phyloP scores from a whole-genome alignment of 2,329 filamentous ascomycete species.

The Cladosporium halotolerans region DNA sequence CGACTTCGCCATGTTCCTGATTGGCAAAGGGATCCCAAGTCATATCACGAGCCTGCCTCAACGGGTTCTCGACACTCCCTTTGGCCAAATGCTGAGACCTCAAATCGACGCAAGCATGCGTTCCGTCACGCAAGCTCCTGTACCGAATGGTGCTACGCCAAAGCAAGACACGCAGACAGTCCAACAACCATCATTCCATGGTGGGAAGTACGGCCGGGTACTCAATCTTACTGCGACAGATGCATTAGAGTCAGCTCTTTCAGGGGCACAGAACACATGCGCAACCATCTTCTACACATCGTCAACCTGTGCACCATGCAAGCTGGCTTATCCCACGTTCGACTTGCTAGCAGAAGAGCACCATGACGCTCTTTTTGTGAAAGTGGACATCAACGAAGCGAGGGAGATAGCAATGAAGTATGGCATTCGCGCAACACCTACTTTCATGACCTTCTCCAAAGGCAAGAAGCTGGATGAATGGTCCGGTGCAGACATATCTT shows the following conservation, averaged over 20 bases:
- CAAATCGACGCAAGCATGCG: conserved; percentile 63
- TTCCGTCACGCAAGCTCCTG: conserved; percentile 55
- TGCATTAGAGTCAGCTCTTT: conserved; percentile 57
- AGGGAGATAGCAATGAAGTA: conserved; percentile 57
- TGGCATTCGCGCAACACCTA: conserved; percentile 70
- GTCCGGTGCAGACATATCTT: conserved; percentile 65
- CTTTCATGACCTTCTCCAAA: conserved; percentile 77
- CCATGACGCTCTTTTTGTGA: conserved; percentile 65
- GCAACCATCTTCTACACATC: conserved; percentile 91
- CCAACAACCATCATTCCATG: background rate
- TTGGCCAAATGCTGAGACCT: conserved; percentile 81
- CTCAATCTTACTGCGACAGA: conserved; percentile 53
- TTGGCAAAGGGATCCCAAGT: conserved; percentile 80
- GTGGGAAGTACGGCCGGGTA: conserved; percentile 43
- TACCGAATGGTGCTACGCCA: conserved; percentile 30
- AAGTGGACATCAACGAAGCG: conserved; percentile 69
- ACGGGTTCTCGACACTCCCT: conserved; percentile 76
- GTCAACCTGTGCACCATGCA: conserved; percentile 78
- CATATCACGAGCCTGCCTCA: conserved; percentile 82
- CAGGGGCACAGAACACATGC: conserved; percentile 57
- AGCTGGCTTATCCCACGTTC: conserved; percentile 72
- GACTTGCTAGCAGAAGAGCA: conserved; percentile 72
- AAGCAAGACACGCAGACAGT: background rate
- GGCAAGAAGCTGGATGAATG: conserved; percentile 73
- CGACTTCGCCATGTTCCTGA: conserved; percentile 80